Conservation (phyloP, 1,139 yeast species). For the Zhuliangozyma parablackwelliae region DNA sequence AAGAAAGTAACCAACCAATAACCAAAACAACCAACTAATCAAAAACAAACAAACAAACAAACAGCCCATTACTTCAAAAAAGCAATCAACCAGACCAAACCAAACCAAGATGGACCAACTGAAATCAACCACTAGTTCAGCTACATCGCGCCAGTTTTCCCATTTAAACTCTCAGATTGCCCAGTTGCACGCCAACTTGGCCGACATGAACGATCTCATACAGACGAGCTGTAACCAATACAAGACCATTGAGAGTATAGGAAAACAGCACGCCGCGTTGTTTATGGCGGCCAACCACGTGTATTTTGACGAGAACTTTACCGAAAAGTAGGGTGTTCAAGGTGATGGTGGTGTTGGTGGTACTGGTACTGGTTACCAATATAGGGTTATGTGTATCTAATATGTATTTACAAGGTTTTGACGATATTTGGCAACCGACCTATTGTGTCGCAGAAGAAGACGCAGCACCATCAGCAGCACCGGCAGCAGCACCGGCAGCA, state of each 20-base stretch:
- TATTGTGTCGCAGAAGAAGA: too few relatives aligned
- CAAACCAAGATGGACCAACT: not conserved
- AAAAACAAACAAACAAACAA: not conserved
- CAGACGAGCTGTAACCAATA: constrained; percentile 55
- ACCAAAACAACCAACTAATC: too few relatives aligned
- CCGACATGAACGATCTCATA: constrained; percentile 53
- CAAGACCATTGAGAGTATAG: constrained; percentile 51
- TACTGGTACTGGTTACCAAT: too few relatives aligned
- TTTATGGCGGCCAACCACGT: constrained; percentile 63
- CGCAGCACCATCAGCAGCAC: not conserved
- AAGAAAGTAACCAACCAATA: too few relatives aligned
- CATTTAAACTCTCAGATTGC: constrained; percentile 63
- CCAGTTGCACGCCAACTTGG: constrained; percentile 54
- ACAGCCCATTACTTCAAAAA: too few relatives aligned
- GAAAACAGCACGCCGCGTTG: constrained; percentile 58
- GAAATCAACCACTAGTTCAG: not conserved
- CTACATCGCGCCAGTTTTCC: constrained; percentile 45
- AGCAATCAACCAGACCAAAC: too few relatives aligned
- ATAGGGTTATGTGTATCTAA: too few relatives aligned
- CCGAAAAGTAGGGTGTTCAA: not conserved
- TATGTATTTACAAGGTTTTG: too few relatives aligned
- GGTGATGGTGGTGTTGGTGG: not conserved
- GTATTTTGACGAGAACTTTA: constrained; percentile 47
- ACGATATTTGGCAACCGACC: too few relatives aligned
- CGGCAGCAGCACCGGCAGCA: too few relatives aligned